Base-by-base conservation (phyloP, 305 asterid species). In the Vinca major region DNA sequence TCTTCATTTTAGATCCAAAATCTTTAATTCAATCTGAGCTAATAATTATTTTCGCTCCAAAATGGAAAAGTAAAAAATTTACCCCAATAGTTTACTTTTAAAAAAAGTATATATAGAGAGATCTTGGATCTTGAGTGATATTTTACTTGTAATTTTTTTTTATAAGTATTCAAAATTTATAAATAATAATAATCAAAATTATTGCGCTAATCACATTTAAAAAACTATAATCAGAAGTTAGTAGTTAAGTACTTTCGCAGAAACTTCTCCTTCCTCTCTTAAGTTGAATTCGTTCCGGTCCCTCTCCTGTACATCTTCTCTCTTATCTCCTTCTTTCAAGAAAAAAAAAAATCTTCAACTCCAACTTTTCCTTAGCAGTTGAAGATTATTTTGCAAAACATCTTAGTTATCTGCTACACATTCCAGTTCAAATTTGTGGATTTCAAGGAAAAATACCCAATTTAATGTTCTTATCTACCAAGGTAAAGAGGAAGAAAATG, bases 221-320 rank as follows among this genome's bases (percentile, higher is more conserved):
- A 26, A 26, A 26, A 26, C 33, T 26, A 26, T 26, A 26, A 26
- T 26, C 33, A 26, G 33, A 26, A 70, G 72, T 45, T 52, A 43
- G 63, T 54, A 51, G 81, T 84, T 79, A 36, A 26, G 33, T 26
- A 26, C 33, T 65, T 89, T 89, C 96, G 57, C 62, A 61, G 93
- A 85, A 89, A 75, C 86, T 85, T 89, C 93, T 73, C 68, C n/a
- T 58, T 26, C 33, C 33, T 26, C 33, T 26, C 33, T 26, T 26
- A 26, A 26, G 33, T 26, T 26, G 33, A 26, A 26, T 26, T 26
- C 33, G 1, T 26, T 26, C 33, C 1, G 33, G 33, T 26, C 33
- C 33, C 33, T 26, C 33, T 26, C 33, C 63, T 5, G 3, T 78
- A 77, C 78, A 70, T 53, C 71, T 50, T 39, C 14, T 7, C 5